phyloP scores from a whole-genome alignment of 305 asterid genomes.

The Fraxinus angustifolia region DNA sequence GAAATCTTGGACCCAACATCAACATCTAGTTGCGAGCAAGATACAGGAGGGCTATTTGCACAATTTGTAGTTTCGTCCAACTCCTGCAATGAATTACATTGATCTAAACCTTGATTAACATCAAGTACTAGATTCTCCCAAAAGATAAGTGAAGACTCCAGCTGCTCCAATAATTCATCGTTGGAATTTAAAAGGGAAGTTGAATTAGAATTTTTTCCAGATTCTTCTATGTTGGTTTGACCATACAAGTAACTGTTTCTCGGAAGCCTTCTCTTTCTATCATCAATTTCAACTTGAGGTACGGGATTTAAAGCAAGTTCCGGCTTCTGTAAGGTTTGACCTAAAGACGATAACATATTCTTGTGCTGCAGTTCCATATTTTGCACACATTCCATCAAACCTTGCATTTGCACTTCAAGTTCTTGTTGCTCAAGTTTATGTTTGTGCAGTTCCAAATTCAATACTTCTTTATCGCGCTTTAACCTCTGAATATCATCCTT shows the following conservation, averaged over 20 bases:
- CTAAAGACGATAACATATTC: constrained; percentile 48
- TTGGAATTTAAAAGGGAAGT: constrained; percentile 42
- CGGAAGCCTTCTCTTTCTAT: constrained; percentile 64
- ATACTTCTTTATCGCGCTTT: constrained; percentile 41
- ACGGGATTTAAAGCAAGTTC: constrained; percentile 36
- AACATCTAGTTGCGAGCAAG: constrained; percentile 48
- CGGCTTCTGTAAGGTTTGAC: constrained; percentile 37
- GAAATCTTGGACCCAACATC: constrained; percentile 39
- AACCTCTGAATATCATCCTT: constrained; percentile 54
- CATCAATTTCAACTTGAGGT: constrained; percentile 42
- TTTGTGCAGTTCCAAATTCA: constrained; percentile 40
- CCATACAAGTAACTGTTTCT: constrained; percentile 35
- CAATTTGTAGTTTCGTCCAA: constrained; percentile 50
- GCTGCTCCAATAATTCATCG: constrained; percentile 50
- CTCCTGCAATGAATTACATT: constrained; percentile 39
- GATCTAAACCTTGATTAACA: constrained; percentile 29
- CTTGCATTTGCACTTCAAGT: constrained; percentile 37
- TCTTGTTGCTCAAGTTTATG: constrained; percentile 44
- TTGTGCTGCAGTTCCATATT: constrained; percentile 37
- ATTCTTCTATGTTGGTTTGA: constrained; percentile 30
- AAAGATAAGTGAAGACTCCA: constrained; percentile 55
- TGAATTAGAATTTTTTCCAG: constrained; percentile 28
- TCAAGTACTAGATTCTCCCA: constrained; percentile 61
- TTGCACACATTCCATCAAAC: constrained; percentile 43
- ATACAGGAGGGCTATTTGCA: constrained; percentile 53